Evolutionary conservation across 108 stramenopile species (phyloP), one percentile per base, ranked within the genome.

Genomic region (Cyclostephanos invisitatus): DNA sequence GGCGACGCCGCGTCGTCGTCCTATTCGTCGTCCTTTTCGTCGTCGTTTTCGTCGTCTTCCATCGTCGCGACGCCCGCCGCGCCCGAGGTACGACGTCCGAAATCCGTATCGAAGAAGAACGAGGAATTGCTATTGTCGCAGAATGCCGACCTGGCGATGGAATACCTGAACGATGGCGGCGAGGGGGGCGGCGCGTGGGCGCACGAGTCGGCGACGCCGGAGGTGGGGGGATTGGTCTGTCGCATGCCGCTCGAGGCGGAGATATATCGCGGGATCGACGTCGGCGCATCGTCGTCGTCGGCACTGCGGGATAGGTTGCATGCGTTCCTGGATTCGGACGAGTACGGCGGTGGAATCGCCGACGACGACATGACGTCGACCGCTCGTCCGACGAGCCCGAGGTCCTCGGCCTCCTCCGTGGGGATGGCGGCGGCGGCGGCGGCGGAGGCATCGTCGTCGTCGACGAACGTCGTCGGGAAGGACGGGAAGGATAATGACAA

Each of bases 241-340:
- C 88, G 94, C 5, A 77, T 95, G 82, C 94, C 94, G 14, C 78
- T 95, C 22, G 91, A 92, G 66, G 81, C 77, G 21, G 91, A 92
- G 84, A 61, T 95, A 35, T 88, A 78, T 54, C 83, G 86, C 25
- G 84, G 44, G 4, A 46, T 46, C 44, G 44, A 11, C 40, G 40
- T 7, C 7, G 40, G 82, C 40, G 70, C 77, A 53, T 64, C 70
- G 57, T 64, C 70, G 62, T 75, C 86, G 61, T 81, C 68, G 62
- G 76, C 75, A 25, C 73, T 85, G n/a, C 85, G 86, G 11, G 36
- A 72, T 37, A 70, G 76, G 49, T 70, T 93, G 11, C 74, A 64
- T n/a, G 29, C 62, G 25, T 58, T 68, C n/a, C 64, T 87, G 8
- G 72, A 76, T 10, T 61, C 58, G 1, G 74, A 75, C 28, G 74